phyloP scores from a whole-genome alignment of 306 rosid genomes.

The Begonia peltatifolia region DNA sequence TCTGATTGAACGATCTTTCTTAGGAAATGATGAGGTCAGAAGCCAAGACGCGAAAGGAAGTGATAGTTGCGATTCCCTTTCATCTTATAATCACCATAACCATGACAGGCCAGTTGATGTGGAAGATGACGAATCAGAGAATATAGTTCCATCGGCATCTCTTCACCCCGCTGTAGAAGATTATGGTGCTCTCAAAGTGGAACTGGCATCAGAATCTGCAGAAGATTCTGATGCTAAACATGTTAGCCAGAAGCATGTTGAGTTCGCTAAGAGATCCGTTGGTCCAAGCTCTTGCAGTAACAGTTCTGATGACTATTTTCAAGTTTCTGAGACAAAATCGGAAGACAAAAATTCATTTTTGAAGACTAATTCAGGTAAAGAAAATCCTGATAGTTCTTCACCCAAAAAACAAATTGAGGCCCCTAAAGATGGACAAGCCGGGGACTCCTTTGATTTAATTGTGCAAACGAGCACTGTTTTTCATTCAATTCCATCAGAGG shows the following conservation, averaged over 20 bases:
- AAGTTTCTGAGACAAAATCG: slow-evolving; percentile 15
- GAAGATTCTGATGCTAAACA: slow-evolving; percentile 22
- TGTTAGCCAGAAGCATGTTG: slow-evolving; percentile 12
- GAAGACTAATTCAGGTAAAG: too few species aligned
- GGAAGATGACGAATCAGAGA: slow-evolving; percentile 4
- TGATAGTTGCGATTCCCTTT: slow-evolving; percentile 37
- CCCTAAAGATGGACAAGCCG: slow-evolving; percentile 12
- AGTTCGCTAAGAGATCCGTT: slow-evolving; percentile 22
- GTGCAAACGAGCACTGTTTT: slow-evolving; percentile 7
- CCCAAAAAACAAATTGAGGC: slow-evolving; percentile 4
- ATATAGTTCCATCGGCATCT: slow-evolving; percentile 7
- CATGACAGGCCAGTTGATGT: slow-evolving; percentile 21
- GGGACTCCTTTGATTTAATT: slow-evolving; percentile 14
- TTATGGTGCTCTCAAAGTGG: slow-evolving; percentile 11
- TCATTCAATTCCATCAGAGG: slow-evolving; percentile 12
- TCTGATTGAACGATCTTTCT: slow-evolving; percentile 11
- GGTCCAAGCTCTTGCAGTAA: slow-evolving; percentile 13
- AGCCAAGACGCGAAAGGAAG: slow-evolving; percentile 37
- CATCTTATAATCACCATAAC: slow-evolving; percentile 16
- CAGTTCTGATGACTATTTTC: slow-evolving; percentile 36
- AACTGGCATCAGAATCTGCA: too few species aligned
- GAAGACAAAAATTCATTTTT: slow-evolving; percentile 12
- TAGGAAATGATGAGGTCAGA: slow-evolving; percentile 45
- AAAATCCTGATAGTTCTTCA: not conserved
- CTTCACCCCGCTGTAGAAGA: slow-evolving; percentile 5